Evolutionary conservation across 371 early-diverging fungal species (phyloP), one percentile per base, ranked within the genome.

Genomic region (Nosema muscidifuracis): DNA sequence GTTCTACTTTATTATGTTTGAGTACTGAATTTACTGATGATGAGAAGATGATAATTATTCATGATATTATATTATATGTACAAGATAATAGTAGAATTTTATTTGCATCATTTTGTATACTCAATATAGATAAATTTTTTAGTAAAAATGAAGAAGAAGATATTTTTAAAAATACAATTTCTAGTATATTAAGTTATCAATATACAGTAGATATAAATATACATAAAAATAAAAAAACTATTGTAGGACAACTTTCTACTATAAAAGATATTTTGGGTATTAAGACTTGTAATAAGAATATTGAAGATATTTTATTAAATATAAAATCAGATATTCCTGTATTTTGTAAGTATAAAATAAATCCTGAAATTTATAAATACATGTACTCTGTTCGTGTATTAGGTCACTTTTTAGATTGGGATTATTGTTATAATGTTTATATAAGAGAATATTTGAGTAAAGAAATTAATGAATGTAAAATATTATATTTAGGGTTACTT

Each of bases 381-480:
- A 64, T 57, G 30, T 67, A 55, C 55, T 62, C 75, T 20, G 43
- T 82, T 7, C 71, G 77, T 36, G 50, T 69, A 12, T 51, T 81
- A 9, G 71, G 76, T 20, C 74, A 80, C 56, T 76, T 69, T 47
- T 53, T 83, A 43, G 83, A 83, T 67, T 83, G 83, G 83, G 78
- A 81, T 72, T 83, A 77, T 67, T 73, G 79, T 24, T 81, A 79
- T 58, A 83, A 83, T 56, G 69, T 31, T 51, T 80, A 76, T 64
- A 73, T 83, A 40, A 18, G 72, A 18, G 73, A 75, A 33, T 51
- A 60, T 20, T 50, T 80, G 4, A 63, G 57, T 58, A 62, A 77
- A 10, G 62, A 22, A 43, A 44, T 72, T 36, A 40, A 30, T 16
- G 65, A 50, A 13, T 22, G 57, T n/a, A 34, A 77, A 4, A 42